Base-by-base conservation (phyloP, 768 basidiomycete species). In the Termitomyces sp. region DNA sequence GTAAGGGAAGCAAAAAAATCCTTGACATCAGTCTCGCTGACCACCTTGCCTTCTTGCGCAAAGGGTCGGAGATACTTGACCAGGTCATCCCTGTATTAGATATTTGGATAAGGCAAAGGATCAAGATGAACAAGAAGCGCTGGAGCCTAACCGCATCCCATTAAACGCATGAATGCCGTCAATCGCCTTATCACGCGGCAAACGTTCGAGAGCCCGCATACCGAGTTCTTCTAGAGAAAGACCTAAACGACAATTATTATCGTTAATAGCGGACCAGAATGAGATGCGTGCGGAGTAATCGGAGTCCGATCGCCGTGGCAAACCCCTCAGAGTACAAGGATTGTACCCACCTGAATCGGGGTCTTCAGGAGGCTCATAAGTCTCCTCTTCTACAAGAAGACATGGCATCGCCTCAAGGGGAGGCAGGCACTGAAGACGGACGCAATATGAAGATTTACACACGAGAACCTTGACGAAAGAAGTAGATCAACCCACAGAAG, bases 101-200 rank as follows among this genome's bases (percentile, higher is more conserved):
- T 52, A 40, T 22, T 59, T 12, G 12, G 13, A 42, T 64, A 32
- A 65, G 35, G 63, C 38, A 54, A 54, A 40, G 53, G 12, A 62
- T 53, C 20, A 45, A 51, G 51, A 62, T 7, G 28, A 44, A 16
- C 44, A 32, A 40, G 24, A 56, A 24, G 32, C 11, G 28, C 42
- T 55, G 28, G 11, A 53, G 22, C 73, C 83, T 55, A 64, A 92
- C 92, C 90, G 81, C 90, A 94, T 88, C 59, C 82, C 78, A 66
- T 93, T 92, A 74, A 91, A 94, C 5, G 91, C 92, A 59, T 86
- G 84, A 24, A 94, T 92, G 1, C 92, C 90, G 66, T 94, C 89
- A 58, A 94, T 84, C 6, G 91, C 91, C 58, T 81, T 84, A 53
- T 92, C 92, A 59, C 92, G 86, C 39, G 92, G 92, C 33, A 94